Evolutionary conservation across 257 asterid genomes (phyloP).

Genomic region (Verbascum thapsus): DNA sequence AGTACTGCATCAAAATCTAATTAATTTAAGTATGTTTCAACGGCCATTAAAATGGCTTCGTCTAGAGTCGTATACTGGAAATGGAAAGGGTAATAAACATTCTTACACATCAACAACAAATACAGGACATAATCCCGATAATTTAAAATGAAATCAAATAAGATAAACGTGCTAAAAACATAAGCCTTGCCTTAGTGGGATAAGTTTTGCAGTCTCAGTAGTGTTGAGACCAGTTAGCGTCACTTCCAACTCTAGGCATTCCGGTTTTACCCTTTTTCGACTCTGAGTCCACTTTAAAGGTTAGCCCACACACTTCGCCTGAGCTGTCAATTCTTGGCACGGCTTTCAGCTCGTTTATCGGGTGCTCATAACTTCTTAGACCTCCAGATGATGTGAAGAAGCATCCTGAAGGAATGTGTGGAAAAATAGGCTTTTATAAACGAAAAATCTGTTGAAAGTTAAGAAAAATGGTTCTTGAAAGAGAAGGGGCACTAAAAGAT

Average conservation of each 20-base stretch:
- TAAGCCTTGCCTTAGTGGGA: constrained; percentile 23
- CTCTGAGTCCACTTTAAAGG: constrained; percentile 76
- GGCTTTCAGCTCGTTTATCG: constrained; percentile 76
- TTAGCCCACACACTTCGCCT: constrained; percentile 84
- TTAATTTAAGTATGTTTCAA: no score
- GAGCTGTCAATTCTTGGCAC: constrained; percentile 95
- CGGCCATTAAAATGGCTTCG: no score
- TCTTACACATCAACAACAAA: no score
- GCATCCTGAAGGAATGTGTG: constrained; percentile 11
- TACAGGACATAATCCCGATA: no score
- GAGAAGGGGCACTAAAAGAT: no score
- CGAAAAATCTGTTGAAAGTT: no score
- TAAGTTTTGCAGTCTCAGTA: constrained; percentile 42
- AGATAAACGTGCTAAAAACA: constrained; percentile 26
- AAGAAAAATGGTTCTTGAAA: no score
- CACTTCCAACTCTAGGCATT: constrained; percentile 93
- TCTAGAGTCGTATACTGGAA: no score
- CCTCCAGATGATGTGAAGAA: constrained; percentile 90
- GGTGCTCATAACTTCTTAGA: constrained; percentile 86
- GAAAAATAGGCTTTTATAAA: neutral
- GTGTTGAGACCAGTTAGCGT: constrained; percentile 87
- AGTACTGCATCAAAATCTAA: no score
- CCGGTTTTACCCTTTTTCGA: constrained; percentile 59
- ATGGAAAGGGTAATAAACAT: no score
- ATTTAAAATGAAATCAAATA: no score